Percentiles rank a stretch among this genome's conserved stretches.
These are phyloP conservation scores for Tuber calosporum DNA, from an alignment of 495 filamentous ascomycete species.

Conservation along the genomic window DNA sequence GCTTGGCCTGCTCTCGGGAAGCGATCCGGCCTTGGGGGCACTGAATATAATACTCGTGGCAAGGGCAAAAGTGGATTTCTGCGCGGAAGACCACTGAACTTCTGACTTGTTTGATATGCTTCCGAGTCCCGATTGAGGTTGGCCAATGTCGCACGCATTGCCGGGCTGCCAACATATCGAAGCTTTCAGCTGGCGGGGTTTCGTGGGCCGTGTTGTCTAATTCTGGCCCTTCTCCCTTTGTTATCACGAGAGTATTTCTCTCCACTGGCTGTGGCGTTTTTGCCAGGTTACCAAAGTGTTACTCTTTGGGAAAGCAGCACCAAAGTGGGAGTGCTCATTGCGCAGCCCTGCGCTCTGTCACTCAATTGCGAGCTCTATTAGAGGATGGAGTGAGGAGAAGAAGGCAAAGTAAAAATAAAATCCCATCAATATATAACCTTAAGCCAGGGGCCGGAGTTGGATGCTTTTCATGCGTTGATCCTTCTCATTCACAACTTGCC, in stretches of 20 bases:
- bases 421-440: conserved; percentile 1
- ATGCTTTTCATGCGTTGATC: neutral
- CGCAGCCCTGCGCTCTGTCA: neutral
- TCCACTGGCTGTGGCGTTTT: neutral
- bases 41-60: neutral
- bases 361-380: neutral
- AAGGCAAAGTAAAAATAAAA: neutral
- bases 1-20: neutral
- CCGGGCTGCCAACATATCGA: conserved; percentile 7
- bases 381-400: neutral
- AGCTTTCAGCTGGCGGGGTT: conserved; percentile 10
- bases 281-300: neutral
- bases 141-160: conserved; percentile 9
- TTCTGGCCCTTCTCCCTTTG: neutral
- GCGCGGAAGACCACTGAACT: neutral
- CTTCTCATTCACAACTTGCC: neutral
- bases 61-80: neutral
- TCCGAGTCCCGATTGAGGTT: conserved; percentile 1
- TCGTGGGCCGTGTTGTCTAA: neutral
- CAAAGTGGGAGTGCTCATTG: neutral
- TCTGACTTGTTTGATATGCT: neutral
- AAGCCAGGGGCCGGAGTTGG: neutral
- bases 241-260: neutral
- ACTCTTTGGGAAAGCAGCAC: neutral
- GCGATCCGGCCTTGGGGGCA: neutral